A percentile compares a stretch with the other conserved stretches of the same genome.
These are phyloP conservation scores for Mycosphaerella arachidis DNA, from an alignment of 2,329 filamentous ascomycete genomes.

Conservation along the genomic window DNA sequence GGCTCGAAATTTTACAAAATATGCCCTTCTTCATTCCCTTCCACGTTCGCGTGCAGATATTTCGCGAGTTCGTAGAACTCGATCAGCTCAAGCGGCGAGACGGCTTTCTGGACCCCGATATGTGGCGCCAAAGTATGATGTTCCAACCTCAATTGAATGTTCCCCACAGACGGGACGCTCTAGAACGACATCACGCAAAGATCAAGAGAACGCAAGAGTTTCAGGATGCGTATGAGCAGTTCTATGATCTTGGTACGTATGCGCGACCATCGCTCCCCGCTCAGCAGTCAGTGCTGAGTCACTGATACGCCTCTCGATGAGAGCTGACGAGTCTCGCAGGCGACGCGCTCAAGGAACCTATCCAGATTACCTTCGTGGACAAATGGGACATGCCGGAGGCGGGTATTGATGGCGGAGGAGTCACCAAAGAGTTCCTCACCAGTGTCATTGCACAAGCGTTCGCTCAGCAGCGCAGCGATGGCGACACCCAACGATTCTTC, in stretches of 20 bases:
- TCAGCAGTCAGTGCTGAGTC: no score
- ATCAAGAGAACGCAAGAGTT: constrained; percentile 78
- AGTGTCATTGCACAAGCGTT: constrained; percentile 86
- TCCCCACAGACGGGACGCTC: constrained; percentile 37
- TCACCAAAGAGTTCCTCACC: constrained; percentile 70
- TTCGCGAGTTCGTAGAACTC: constrained; percentile 82
- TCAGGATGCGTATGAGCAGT: constrained; percentile 77
- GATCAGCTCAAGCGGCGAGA: constrained; percentile 69
- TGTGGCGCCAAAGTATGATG: constrained; percentile 58
- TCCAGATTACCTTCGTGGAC: constrained; percentile 95
- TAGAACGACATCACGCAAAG: constrained; percentile 64
- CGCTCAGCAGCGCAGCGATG: constrained; percentile 42
- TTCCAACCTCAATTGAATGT: constrained; percentile 27
- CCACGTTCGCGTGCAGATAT: constrained; percentile 82
- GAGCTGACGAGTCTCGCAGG: no score
- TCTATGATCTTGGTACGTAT: constrained; percentile 63
- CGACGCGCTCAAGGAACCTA: constrained; percentile 84
- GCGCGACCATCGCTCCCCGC: no score
- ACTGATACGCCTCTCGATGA: no score
- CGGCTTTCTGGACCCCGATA: constrained; percentile 66
- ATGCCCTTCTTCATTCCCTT: constrained; percentile 98
- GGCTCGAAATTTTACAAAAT: constrained; percentile 80
- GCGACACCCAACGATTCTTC: constrained; percentile 54
- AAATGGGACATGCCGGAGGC: constrained; percentile 82
- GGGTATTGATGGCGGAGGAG: constrained; percentile 84